Evolutionary conservation across 2,329 filamentous ascomycete species (phyloP).

Genomic region (Epichloe festucae): DNA sequence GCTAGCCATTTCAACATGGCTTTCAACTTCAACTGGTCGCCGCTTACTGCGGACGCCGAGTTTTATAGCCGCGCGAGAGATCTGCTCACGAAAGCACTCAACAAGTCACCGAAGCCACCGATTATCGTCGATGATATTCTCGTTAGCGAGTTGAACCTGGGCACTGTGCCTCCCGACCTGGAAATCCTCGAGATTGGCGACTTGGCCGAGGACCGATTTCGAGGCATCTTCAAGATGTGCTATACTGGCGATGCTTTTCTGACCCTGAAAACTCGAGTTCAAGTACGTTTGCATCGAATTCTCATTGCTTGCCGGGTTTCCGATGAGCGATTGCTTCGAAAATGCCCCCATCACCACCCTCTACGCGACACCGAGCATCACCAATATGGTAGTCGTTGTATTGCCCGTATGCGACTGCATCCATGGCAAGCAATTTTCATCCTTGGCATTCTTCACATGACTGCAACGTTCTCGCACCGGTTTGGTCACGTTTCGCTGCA

Average conservation of each 20-base stretch:
- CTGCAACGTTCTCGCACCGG: not conserved
- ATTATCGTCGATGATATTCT: constrained; percentile 99
- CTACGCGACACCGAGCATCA: not conserved
- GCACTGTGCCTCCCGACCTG: constrained; percentile 83
- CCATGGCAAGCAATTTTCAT: not conserved
- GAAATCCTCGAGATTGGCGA: constrained; percentile 98
- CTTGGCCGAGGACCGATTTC: constrained; percentile 88
- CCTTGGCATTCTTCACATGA: not conserved
- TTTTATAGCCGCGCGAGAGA: constrained; percentile 87
- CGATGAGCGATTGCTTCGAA: constrained; percentile 8
- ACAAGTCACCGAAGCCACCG: constrained; percentile 94
- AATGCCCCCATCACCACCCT: constrained; percentile 7
- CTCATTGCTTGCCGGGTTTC: constrained; percentile 8
- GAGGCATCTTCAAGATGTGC: constrained; percentile 99
- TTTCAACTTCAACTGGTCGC: constrained; percentile 99
- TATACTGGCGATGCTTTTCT: constrained; percentile 92
- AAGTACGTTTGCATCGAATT: constrained; percentile 41
- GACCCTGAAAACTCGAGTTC: constrained; percentile 88
- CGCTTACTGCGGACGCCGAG: constrained; percentile 84
- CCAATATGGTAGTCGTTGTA: not conserved
- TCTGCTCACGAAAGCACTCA: constrained; percentile 85
- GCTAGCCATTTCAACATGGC: constrained; percentile 60
- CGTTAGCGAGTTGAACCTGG: constrained; percentile 93
- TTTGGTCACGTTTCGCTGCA: not conserved
- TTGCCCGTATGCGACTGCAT: not conserved